Conservation (phyloP, 2,329 filamentous ascomycete species). For the Zelopaecilomyces penicillatus region DNA sequence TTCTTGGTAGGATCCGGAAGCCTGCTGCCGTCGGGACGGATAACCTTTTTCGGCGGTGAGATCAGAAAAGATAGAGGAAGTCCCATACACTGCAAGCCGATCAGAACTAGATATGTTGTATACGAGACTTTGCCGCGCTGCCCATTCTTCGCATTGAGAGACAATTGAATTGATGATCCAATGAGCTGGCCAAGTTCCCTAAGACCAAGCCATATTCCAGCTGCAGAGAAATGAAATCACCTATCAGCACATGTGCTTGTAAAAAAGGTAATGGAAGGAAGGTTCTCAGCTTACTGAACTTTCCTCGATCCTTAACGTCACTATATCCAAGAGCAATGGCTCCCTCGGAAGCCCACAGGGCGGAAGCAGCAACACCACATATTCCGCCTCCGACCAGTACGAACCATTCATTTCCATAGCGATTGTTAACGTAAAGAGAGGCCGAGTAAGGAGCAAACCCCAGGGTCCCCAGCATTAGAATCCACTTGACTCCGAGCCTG, state of each 20-base stretch:
- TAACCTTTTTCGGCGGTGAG: background rate
- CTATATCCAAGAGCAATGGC: constrained; percentile 39
- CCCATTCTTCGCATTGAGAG: constrained; percentile 26
- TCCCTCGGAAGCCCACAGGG: constrained; percentile 44
- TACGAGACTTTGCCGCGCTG: constrained; percentile 17
- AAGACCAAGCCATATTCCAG: constrained; percentile 39
- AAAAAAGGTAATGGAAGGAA: background rate
- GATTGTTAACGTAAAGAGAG: constrained; percentile 40
- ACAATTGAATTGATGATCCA: constrained; percentile 38
- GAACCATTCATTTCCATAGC: constrained; percentile 43
- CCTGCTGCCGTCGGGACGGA: background rate
- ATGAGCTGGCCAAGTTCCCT: constrained; percentile 39
- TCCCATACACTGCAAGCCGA: constrained; percentile 20
- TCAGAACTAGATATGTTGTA: constrained; percentile 20
- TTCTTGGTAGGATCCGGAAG: background rate
- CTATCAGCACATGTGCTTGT: background rate
- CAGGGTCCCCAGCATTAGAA: constrained; percentile 34
- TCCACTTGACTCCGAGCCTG: constrained; percentile 37
- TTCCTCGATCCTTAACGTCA: background rate
- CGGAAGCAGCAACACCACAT: constrained; percentile 39
- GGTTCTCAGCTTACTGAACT: background rate
- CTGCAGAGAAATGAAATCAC: background rate
- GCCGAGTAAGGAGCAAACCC: constrained; percentile 41
- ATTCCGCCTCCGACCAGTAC: constrained; percentile 39
- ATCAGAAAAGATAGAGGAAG: constrained; percentile 9